Base-by-base conservation (phyloP, 371 early-diverging fungal genomes). In the Nematocida displodere region DNA sequence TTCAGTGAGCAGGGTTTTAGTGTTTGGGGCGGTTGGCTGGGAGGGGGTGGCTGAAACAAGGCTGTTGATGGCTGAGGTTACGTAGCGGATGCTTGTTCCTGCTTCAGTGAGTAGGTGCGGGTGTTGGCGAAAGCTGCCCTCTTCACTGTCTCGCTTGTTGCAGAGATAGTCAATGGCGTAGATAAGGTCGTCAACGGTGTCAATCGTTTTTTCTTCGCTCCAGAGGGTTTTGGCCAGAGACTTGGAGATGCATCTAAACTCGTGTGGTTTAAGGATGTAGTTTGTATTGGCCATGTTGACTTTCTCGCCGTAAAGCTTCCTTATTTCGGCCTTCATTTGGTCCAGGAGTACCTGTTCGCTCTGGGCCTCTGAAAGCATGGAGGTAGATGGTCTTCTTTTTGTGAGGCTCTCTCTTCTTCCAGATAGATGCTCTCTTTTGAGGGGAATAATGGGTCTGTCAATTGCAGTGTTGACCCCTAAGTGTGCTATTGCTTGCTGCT, bases 241-340 rank as follows among this genome's bases (percentile, higher is more conserved):
- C 37, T 62, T 47, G 77, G 75, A 40, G 11, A 71, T 13, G 33
- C 75, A 71, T 46, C 61, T 58, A 36, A 71, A 71, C 52, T 71
- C 75, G 61, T 71, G 75, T n/a, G 75, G 75, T 54, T 71, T 71
- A 29, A 71, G 13, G 20, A 61, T 71, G 53, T 71, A 71, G 28
- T 53, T 61, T 61, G 75, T 71, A 47, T 71, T 71, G 33, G 24
- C 61, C 75, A 71, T 71, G 36, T 71, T 71, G 54, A 71, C 75
- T 71, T 71, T 71, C 61, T 71, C 75, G 20, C 75, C 75, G 37
- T 71, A 71, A 8, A 71, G 50, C 29, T 47, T 47, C 33, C 75
- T 15, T 59, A 71, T 71, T 61, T 71, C 75, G 24, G 46, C 29
- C 39, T 71, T 71, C 75, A 71, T 71, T 20, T 71, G 75, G 50